phyloP scores from a whole-genome alignment of 1,284 basidiomycete species.

The Pseudozyma hubeiensis region DNA sequence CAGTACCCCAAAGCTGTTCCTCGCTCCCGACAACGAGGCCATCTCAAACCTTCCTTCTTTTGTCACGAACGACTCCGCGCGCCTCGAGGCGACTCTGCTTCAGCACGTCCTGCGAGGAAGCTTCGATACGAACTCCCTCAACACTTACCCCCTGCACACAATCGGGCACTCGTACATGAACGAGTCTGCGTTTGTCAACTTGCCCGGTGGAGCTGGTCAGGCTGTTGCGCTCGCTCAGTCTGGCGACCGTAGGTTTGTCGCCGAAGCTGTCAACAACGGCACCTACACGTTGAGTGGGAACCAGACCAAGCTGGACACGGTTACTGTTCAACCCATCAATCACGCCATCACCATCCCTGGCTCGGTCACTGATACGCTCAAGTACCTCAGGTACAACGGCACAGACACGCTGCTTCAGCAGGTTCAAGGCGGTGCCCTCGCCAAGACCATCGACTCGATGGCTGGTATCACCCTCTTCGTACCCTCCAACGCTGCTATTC shows the following conservation, averaged over 20 bases:
- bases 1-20: conserved; percentile 38
- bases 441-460: conserved; percentile 40
- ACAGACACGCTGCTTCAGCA: conserved; percentile 30
- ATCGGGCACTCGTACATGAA: conserved; percentile 54
- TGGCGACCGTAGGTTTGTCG: conserved; percentile 18
- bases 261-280: conserved; percentile 54
- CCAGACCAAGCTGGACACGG: conserved; percentile 21
- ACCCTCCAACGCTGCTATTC: conserved; percentile 48
- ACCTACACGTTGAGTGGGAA: conserved; percentile 14
- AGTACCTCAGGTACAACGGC: conserved; percentile 29
- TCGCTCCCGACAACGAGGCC: conserved; percentile 52
- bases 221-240: conserved; percentile 47
- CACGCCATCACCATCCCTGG: conserved; percentile 57
- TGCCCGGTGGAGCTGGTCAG: conserved; percentile 58
- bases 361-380: conserved; percentile 38
- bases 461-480: conserved; percentile 55
- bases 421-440: conserved; percentile 35
- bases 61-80: conserved; percentile 47
- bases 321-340: conserved; percentile 53
- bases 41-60: conserved; percentile 38
- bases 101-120: conserved; percentile 51
- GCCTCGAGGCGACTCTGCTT: conserved; percentile 52
- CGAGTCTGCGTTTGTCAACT: conserved; percentile 18
- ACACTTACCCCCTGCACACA: conserved; percentile 48
- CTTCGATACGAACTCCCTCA: conserved; percentile 33